phyloP scores from a whole-genome alignment of 2,329 filamentous ascomycete species.

The Gliomastix tumulicola region DNA sequence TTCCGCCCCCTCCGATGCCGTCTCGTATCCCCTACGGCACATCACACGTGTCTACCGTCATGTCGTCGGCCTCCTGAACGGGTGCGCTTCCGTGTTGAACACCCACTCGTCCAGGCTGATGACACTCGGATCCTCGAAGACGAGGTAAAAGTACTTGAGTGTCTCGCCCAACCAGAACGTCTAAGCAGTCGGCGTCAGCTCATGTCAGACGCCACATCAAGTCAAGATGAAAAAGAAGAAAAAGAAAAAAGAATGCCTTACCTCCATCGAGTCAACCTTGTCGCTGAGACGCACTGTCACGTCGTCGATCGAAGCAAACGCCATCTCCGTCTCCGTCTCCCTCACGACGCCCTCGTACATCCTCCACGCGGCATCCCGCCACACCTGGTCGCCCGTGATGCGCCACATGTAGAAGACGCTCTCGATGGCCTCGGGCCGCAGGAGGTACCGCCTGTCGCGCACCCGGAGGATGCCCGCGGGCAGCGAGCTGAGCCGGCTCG shows the following conservation, averaged over 20 bases:
- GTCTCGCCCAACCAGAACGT: constrained; percentile 72
- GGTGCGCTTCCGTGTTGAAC: constrained; percentile 52
- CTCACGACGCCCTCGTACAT: constrained; percentile 37
- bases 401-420: constrained; percentile 45
- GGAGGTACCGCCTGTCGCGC: constrained; percentile 32
- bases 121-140: constrained; percentile 57
- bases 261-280: constrained; percentile 56
- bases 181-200: too few species aligned
- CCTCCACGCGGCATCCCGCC: constrained; percentile 37
- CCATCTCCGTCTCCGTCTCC: constrained; percentile 34
- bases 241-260: constrained; percentile 23
- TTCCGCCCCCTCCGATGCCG: too few species aligned
- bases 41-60: too few species aligned
- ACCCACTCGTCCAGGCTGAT: constrained; percentile 67
- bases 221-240: not conserved
- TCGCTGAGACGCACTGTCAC: constrained; percentile 19
- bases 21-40: too few species aligned
- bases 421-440: constrained; percentile 45
- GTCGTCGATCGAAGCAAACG: constrained; percentile 32
- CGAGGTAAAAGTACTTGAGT: constrained; percentile 70
- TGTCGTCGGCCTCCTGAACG: constrained; percentile 31
- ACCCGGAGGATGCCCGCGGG: constrained; percentile 52
- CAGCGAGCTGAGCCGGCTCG: constrained; percentile 11
- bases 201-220: constrained; percentile 1
- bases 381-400: constrained; percentile 35